Evolutionary conservation across 2,329 filamentous ascomycete species (phyloP), one percentile per base, ranked within the genome.

Genomic region (Claviceps africana): DNA sequence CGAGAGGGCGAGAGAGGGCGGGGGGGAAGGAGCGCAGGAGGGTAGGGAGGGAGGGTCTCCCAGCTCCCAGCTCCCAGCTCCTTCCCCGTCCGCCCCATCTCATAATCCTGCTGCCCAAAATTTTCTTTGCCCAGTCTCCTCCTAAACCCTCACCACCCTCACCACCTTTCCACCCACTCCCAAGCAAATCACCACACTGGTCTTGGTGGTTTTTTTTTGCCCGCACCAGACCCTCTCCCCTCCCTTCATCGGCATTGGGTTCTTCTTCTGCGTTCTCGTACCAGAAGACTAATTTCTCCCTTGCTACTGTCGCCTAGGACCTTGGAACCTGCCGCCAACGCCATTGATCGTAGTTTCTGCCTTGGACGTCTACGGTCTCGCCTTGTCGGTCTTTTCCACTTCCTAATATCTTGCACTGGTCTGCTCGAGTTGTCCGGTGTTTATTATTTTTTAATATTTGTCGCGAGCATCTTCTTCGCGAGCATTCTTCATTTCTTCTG

Each of bases 141-240:
- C 56, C 62, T 62, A 61, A 66, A 66, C 60, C 64, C 63, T 68
- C 63, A 66, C 62, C 65, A 66, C 59, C 60, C 63, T 67, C 63
- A 65, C 61, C 65, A n/a, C n/a, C n/a, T n/a, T n/a, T n/a, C n/a
- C n/a, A n/a, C 25, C 25, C 65, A 58, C 60, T 31, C 25, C 56
- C 54, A 59, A 61, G 59, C 55, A 64, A 62, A 53, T 47, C 44
- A 51, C 47, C 51, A 51, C 35, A 51, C 35, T 66, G 65, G 65
- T 65, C 64, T 63, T 60, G 59, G 65, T 66, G 65, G 63, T 30
- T 56, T 53, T 58, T 58, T 56, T 17, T 58, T 25, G 25, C 59
- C 59, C 59, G 61, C 56, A 60, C 61, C 63, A 58, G 64, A 60
- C 62, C 61, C 44, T 21, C 56, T 57, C 59, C 64, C 62, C 57